Evolutionary conservation across 2,329 filamentous ascomycete species (phyloP).

Genomic region (Clarireedia monteithiana): DNA sequence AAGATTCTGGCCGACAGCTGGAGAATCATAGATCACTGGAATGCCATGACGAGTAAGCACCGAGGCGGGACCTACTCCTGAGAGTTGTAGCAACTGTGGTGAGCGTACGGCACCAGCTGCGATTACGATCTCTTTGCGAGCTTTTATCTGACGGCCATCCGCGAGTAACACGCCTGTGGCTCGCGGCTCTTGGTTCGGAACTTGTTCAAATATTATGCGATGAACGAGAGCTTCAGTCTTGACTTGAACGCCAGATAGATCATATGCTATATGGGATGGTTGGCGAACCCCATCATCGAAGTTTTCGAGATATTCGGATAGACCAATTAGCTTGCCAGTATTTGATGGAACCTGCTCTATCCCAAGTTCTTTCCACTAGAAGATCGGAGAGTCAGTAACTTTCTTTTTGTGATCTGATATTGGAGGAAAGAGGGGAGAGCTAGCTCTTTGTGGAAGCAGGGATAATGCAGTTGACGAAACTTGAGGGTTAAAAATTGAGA

Average conservation of each 20-base stretch:
- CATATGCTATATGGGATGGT: constrained; percentile 24
- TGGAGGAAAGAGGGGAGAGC: too few species aligned
- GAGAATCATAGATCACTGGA: neutral
- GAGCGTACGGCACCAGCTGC: neutral
- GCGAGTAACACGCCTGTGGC: constrained; percentile 11
- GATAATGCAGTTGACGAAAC: too few species aligned
- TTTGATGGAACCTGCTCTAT: constrained; percentile 24
- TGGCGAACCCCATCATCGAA: constrained; percentile 26
- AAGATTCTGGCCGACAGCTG: neutral
- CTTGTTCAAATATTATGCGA: constrained; percentile 19
- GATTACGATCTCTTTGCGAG: neutral
- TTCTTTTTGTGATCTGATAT: too few species aligned
- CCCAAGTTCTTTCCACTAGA: constrained; percentile 30
- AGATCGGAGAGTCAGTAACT: too few species aligned
- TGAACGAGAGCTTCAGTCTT: constrained; percentile 22
- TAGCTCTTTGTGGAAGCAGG: too few species aligned
- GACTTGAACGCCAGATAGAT: constrained; percentile 20
- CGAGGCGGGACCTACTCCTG: neutral
- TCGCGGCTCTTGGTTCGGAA: neutral
- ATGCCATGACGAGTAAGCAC: neutral
- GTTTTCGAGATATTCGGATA: constrained; percentile 28
- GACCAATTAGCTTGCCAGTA: constrained; percentile 24
- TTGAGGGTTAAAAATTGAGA: too few species aligned
- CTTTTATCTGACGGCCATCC: constrained; percentile 1
- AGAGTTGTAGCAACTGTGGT: neutral